Percentiles rank a stretch among this genome's conserved stretches.
Conservation (phyloP, 2,329 filamentous ascomycete species). For the Rutstroemia sp. region DNA sequence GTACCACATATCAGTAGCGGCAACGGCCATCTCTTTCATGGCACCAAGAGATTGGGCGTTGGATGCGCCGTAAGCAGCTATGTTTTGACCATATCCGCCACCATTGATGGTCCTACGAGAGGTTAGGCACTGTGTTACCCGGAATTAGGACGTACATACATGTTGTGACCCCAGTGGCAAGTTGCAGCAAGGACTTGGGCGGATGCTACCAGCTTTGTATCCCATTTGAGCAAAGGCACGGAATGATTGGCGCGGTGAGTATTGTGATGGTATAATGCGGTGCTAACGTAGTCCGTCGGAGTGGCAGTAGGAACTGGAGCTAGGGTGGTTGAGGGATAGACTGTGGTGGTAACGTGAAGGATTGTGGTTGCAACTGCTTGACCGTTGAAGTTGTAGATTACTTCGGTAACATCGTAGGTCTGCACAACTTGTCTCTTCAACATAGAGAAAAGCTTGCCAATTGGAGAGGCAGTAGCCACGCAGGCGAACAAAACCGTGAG, state of each 20-base stretch:
- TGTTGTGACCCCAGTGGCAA: conserved; percentile 36
- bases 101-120: conserved; percentile 41
- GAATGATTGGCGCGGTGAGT: conserved; percentile 10
- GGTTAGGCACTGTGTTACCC: not conserved
- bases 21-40: conserved; percentile 48
- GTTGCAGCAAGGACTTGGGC: conserved; percentile 10
- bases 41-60: conserved; percentile 38
- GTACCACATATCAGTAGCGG: conserved; percentile 80
- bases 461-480: conserved; percentile 5
- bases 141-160: conserved; percentile 42
- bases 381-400: conserved; percentile 3
- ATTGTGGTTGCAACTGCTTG: conserved; percentile 4
- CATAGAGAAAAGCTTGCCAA: not conserved
- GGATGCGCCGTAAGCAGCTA: conserved; percentile 55
- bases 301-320: conserved; percentile 8
- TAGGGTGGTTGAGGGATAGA: conserved; percentile 6
- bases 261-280: conserved; percentile 9
- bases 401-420: conserved; percentile 7
- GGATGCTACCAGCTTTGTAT: conserved; percentile 7
- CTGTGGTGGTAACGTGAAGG: conserved; percentile 5
- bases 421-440: conserved; percentile 3
- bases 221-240: conserved; percentile 4
- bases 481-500: conserved; percentile 1
- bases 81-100: conserved; percentile 80
- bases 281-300: conserved; percentile 8